Evolutionary conservation across 2,329 filamentous ascomycete species (phyloP).

Genomic region (Pyricularia pennisetigena): DNA sequence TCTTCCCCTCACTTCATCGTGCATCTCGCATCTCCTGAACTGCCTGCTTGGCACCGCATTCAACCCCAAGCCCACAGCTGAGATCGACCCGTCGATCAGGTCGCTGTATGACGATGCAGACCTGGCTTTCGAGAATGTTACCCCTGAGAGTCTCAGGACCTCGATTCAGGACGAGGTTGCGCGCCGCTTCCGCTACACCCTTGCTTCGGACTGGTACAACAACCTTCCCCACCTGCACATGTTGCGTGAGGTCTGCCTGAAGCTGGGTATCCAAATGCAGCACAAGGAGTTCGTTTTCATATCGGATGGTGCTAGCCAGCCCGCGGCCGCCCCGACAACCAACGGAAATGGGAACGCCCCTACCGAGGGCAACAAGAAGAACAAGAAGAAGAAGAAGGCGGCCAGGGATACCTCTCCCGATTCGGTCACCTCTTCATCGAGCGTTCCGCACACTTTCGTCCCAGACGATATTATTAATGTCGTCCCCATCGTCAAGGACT

Average conservation of each 20-base stretch:
- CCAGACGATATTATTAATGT: constrained; percentile 85
- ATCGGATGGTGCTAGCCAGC: constrained; percentile 17
- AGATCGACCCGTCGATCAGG: constrained; percentile 66
- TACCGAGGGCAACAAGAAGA: constrained; percentile 28
- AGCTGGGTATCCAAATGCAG: constrained; percentile 80
- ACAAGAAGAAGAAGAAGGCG: constrained; percentile 56
- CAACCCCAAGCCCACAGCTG: constrained; percentile 68
- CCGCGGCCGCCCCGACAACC: constrained; percentile 14
- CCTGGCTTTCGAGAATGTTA: constrained; percentile 70
- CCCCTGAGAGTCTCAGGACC: constrained; percentile 58
- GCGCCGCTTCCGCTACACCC: constrained; percentile 66
- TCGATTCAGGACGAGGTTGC: constrained; percentile 64
- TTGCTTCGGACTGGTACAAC: constrained; percentile 59
- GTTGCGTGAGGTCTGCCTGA: constrained; percentile 79
- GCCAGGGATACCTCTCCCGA: constrained; percentile 43
- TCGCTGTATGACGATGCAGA: constrained; percentile 73
- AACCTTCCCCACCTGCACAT: constrained; percentile 68
- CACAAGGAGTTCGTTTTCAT: constrained; percentile 68
- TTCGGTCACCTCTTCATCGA: constrained; percentile 29
- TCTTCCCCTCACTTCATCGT: constrained; percentile 67
- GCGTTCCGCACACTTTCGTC: constrained; percentile 53
- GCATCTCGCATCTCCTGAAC: constrained; percentile 82
- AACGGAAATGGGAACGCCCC: constrained; percentile 20
- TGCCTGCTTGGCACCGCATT: constrained; percentile 73
- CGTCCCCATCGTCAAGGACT: constrained; percentile 92